A percentile compares a stretch with the other conserved stretches of the same genome.
These are phyloP conservation scores for Ligustrum vulgare DNA, from an alignment of 257 asterid species.

Conservation along the genomic window DNA sequence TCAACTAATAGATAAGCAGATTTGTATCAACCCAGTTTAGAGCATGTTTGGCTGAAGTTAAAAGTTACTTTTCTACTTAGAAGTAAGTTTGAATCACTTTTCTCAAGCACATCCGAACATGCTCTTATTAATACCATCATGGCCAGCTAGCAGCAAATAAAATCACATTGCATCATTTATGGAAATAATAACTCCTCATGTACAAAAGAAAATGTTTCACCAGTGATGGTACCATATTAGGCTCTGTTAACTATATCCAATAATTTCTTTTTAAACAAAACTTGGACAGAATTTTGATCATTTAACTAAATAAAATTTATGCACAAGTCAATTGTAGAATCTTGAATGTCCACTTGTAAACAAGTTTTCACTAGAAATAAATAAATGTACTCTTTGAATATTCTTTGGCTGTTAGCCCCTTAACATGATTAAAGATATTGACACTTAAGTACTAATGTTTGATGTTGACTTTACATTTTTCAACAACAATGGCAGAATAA, in stretches of 20 bases:
- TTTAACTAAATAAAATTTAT: neutral
- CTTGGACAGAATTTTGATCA: neutral
- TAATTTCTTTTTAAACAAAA: too few species aligned
- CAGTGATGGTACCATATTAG: neutral
- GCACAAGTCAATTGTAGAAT: neutral
- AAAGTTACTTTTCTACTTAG: too few species aligned
- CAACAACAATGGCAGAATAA: neutral
- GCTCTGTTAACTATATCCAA: neutral
- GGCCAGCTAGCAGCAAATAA: slow-evolving; percentile 1
- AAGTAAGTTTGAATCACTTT: neutral
- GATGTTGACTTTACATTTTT: neutral
- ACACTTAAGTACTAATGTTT: neutral
- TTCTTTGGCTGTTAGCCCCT: neutral
- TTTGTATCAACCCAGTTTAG: neutral
- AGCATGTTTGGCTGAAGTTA: neutral
- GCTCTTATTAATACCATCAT: neutral
- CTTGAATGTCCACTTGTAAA: neutral
- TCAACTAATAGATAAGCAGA: neutral
- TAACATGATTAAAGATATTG: neutral
- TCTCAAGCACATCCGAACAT: neutral
- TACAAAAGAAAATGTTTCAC: neutral
- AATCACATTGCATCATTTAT: neutral
- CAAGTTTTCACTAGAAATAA: neutral
- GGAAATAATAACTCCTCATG: neutral
- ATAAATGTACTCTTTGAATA: neutral